Percentiles rank a stretch among this genome's conserved stretches.
Conservation (phyloP, 768 basidiomycete species). For the Auricularia sp. region DNA sequence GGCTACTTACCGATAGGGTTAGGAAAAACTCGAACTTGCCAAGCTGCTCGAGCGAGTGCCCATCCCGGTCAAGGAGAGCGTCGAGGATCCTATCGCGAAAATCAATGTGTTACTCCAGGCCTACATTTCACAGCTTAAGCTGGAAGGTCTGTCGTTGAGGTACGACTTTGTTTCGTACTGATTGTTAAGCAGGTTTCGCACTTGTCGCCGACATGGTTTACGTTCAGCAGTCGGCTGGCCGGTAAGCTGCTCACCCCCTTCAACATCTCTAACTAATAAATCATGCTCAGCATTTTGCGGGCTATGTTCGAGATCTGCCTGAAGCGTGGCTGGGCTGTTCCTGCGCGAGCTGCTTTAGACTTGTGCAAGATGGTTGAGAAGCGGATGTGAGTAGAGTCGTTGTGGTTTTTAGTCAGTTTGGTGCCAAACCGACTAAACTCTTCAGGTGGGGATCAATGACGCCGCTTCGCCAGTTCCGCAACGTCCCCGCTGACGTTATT, state of each 20-base stretch:
- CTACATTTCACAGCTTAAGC: constrained; percentile 87
- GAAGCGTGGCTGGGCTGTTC: constrained; percentile 95
- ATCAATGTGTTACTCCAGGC: constrained; percentile 94
- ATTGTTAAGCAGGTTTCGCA: constrained; percentile 48
- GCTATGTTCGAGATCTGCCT: constrained; percentile 97
- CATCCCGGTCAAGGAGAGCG: constrained; percentile 92
- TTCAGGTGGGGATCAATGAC: constrained; percentile 96
- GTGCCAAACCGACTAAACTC: constrained; percentile 7
- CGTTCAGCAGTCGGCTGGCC: constrained; percentile 93
- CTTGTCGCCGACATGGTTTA: constrained; percentile 91
- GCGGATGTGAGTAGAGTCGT: constrained; percentile 46
- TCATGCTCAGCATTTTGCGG: constrained; percentile 59
- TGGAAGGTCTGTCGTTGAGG: constrained; percentile 49
- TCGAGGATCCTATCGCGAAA: constrained; percentile 94
- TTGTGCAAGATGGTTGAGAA: constrained; percentile 95
- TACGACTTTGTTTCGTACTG: not conserved
- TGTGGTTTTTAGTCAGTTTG: not conserved
- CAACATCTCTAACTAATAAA: not conserved
- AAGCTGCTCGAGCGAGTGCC: constrained; percentile 91
- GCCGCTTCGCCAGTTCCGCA: constrained; percentile 90
- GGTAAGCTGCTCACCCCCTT: constrained; percentile 30
- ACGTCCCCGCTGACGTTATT: constrained; percentile 75
- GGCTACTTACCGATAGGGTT: constrained; percentile 1
- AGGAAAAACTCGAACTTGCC: constrained; percentile 81
- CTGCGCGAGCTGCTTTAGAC: constrained; percentile 82